A percentile compares a stretch with the other conserved stretches of the same genome.
Conservation (phyloP, 2,329 filamentous ascomycete species). For the Aspergillus nomiae region DNA sequence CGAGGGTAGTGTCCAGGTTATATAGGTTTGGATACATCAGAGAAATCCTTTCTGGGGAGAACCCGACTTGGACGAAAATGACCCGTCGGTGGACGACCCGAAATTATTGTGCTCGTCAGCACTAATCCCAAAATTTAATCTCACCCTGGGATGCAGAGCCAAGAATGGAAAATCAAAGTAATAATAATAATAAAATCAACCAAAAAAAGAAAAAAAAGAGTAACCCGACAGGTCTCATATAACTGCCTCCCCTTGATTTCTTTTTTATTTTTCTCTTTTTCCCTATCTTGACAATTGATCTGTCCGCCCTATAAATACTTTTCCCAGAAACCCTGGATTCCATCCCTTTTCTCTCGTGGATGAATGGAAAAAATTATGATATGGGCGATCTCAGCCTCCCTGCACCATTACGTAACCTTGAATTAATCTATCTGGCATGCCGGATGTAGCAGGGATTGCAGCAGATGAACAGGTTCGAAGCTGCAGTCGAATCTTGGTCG, state of each 20-base stretch:
- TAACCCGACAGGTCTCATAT: background rate
- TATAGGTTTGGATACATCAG: conserved; percentile 20
- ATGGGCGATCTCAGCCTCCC: conserved; percentile 10
- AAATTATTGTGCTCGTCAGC: conserved; percentile 3
- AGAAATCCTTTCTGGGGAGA: conserved; percentile 10
- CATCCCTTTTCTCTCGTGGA: background rate
- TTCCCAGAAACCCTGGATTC: background rate
- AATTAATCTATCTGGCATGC: conserved; percentile 1
- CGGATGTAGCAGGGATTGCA: background rate
- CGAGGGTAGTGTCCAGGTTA: conserved; percentile 13
- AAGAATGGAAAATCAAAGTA: background rate
- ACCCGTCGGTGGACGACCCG: conserved; percentile 5
- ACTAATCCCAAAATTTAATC: background rate
- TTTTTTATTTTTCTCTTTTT: background rate
- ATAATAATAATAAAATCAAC: background rate
- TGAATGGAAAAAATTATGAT: background rate
- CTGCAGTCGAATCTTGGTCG: conserved; percentile 4
- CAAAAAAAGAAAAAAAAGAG: background rate
- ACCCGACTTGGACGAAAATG: background rate
- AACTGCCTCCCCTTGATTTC: background rate
- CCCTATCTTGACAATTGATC: background rate
- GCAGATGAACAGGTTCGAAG: conserved; percentile 8
- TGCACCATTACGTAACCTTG: conserved; percentile 15
- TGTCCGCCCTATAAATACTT: background rate
- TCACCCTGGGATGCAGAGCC: background rate